These are phyloP conservation scores for Trichoderma virens DNA, from an alignment of 495 filamentous ascomycete genomes.

Conservation along the genomic window DNA sequence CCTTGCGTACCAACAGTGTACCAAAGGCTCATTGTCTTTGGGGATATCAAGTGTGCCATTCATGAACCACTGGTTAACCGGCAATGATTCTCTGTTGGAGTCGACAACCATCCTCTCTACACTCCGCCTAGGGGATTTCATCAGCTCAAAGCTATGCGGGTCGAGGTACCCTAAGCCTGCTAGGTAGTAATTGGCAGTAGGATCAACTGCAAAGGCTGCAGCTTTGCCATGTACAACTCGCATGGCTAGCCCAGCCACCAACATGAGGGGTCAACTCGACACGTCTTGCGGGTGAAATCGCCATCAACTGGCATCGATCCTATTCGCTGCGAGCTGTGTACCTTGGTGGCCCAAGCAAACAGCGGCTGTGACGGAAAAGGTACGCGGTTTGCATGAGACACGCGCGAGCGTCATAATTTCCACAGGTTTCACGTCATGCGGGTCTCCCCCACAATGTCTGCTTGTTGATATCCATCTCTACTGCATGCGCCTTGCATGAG, in stretches of 20 bases:
- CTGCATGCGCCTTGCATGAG: constrained; percentile 1
- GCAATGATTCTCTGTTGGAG: no score
- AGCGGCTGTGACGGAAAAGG: background rate
- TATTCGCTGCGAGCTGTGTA: background rate
- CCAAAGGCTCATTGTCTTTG: background rate
- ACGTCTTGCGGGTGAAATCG: background rate
- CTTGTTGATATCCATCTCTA: background rate
- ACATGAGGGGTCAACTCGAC: background rate
- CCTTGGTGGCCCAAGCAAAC: background rate
- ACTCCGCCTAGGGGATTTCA: no score
- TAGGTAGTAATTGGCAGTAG: no score
- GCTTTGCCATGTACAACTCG: no score
- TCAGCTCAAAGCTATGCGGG: no score
- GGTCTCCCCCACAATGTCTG: constrained; percentile 7
- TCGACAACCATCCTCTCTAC: no score
- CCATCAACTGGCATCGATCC: background rate
- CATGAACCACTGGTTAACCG: no score
- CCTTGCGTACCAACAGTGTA: background rate
- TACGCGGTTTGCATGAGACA: constrained; percentile 1
- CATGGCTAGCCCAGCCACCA: background rate
- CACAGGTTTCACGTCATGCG: background rate
- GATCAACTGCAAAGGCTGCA: no score
- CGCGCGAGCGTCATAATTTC: background rate
- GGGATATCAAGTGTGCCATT: background rate
- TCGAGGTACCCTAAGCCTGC: no score